Conservation (phyloP, 1,139 yeast genomes). For the Lizanozyma gosingica region DNA sequence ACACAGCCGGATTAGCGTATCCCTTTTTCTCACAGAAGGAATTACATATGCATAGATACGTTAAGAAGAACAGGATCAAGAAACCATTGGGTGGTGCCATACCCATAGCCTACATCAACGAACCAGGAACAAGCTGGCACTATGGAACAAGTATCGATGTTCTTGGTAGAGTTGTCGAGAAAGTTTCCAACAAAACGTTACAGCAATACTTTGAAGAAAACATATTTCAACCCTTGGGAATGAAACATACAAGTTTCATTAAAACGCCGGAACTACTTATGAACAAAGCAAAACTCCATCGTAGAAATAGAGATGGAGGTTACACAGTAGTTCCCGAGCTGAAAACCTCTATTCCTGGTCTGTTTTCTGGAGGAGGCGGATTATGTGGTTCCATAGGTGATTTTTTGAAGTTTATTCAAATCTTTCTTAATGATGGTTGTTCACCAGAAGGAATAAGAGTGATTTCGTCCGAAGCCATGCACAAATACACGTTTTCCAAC, state of each 20-base stretch:
- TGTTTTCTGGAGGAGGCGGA: slow-evolving; percentile 47
- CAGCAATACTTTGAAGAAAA: slow-evolving; percentile 31
- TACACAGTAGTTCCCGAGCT: background rate
- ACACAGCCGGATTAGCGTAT: slow-evolving; percentile 46
- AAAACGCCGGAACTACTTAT: background rate
- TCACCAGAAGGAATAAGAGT: slow-evolving; percentile 30
- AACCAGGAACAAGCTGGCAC: slow-evolving; percentile 45
- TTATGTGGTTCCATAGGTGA: slow-evolving; percentile 35
- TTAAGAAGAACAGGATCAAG: background rate
- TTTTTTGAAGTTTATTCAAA: slow-evolving; percentile 33
- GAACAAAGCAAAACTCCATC: slow-evolving; percentile 2
- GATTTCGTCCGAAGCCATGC: slow-evolving; percentile 9
- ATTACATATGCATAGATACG: background rate
- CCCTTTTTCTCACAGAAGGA: slow-evolving; percentile 26
- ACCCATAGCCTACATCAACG: slow-evolving; percentile 26
- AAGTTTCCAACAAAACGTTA: slow-evolving; percentile 31
- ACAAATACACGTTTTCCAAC: slow-evolving; percentile 21
- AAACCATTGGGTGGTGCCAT: background rate
- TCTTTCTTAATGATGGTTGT: slow-evolving; percentile 37
- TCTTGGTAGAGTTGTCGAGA: slow-evolving; percentile 41
- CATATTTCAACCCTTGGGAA: slow-evolving; percentile 38
- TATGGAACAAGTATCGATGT: slow-evolving; percentile 48
- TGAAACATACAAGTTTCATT: slow-evolving; percentile 27
- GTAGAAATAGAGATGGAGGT: slow-evolving; percentile 11
- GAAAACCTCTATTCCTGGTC: slow-evolving; percentile 11